phyloP scores from a whole-genome alignment of 139 green algal genomes.

The Auxenochlorella protothecoides region DNA sequence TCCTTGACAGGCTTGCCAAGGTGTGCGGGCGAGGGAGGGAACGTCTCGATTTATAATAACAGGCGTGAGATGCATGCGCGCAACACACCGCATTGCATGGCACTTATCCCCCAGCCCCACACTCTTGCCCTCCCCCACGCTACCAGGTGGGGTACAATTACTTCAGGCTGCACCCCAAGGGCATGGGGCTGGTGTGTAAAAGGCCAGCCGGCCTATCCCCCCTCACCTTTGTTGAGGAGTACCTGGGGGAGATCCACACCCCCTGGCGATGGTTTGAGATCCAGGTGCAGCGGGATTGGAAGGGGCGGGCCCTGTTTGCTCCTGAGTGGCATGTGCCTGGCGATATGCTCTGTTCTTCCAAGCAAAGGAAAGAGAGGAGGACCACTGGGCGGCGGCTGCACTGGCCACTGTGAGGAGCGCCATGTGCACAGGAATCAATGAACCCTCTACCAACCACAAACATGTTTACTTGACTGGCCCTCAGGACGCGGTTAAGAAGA shows the following conservation, averaged over 20 bases:
- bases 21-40: neutral
- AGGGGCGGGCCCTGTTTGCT: no score
- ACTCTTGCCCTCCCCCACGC: neutral
- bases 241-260: conserved; percentile 84
- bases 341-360: no score
- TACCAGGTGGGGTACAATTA: conserved; percentile 55
- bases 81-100: no score
- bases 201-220: conserved; percentile 45
- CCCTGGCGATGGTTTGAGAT: conserved; percentile 93
- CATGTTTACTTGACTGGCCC: no score
- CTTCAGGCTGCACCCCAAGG: conserved; percentile 86
- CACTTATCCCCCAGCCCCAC: neutral
- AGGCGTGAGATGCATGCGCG: no score
- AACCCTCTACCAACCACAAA: no score
- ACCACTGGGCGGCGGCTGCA: no score
- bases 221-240: conserved; percentile 85
- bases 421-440: no score
- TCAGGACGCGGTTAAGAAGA: conserved; percentile 69
- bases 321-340: no score
- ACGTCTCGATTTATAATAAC: no score
- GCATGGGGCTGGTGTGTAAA: conserved; percentile 60
- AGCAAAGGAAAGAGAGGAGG: no score
- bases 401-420: no score
- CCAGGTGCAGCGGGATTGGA: conserved; percentile 26
- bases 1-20: conserved; percentile 3